Conservation (phyloP, 306 rosid species). For the Corylus heterophylla region DNA sequence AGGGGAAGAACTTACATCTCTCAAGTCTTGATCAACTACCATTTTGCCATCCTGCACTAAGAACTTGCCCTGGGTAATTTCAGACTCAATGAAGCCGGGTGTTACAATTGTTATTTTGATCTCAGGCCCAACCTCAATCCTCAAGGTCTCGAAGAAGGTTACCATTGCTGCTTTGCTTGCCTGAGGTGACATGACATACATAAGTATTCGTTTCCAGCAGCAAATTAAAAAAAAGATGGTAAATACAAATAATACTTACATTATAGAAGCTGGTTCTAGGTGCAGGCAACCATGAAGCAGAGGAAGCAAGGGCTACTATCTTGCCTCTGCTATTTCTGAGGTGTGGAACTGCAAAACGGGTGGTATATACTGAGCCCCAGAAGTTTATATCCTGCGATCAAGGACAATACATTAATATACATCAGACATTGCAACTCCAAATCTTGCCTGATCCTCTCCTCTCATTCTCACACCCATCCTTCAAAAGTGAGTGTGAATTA, state of each 20-base stretch:
- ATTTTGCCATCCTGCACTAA: slow-evolving; percentile 34
- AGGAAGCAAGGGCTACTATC: slow-evolving; percentile 60
- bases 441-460: not conserved
- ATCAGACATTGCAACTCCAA: not conserved
- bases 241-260: slow-evolving; percentile 20
- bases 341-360: slow-evolving; percentile 54
- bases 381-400: slow-evolving; percentile 63
- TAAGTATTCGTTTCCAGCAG: not conserved
- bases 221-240: not conserved
- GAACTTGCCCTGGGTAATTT: slow-evolving; percentile 50
- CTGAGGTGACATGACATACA: slow-evolving; percentile 25
- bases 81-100: slow-evolving; percentile 54
- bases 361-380: slow-evolving; percentile 72
- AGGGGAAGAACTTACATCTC: slow-evolving; percentile 49
- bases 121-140: slow-evolving; percentile 53
- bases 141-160: slow-evolving; percentile 55
- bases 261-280: slow-evolving; percentile 58
- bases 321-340: slow-evolving; percentile 55
- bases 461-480: not conserved
- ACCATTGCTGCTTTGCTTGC: slow-evolving; percentile 68
- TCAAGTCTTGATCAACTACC: slow-evolving; percentile 45
- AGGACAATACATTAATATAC: too few species aligned
- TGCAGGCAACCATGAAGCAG: slow-evolving; percentile 59
- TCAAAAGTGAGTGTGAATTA: slow-evolving; percentile 6
- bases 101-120: slow-evolving; percentile 62